Evolutionary conservation across 2,329 filamentous ascomycete species (phyloP), one percentile per base, ranked within the genome.

Genomic region (Xylaria sp.): DNA sequence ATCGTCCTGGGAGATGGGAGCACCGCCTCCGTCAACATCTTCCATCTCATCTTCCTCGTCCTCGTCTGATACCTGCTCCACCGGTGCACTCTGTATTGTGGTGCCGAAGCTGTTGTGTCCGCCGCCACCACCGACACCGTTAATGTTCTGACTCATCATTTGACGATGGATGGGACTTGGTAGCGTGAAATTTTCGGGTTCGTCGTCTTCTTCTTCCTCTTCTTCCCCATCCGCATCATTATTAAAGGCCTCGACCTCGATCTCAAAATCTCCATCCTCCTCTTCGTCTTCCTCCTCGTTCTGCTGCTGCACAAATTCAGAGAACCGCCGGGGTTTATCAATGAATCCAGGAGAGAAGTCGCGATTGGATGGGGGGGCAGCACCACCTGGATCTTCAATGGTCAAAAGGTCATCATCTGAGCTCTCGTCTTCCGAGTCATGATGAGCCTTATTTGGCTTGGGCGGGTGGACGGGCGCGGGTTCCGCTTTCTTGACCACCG

Each of bases 371-470:
- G 63, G 61, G 10, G 78, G 75, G 2, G 79, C 77, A 25, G 82
- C 82, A 36, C 82, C 85, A 51, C 83, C 86, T 0, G 87, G 87
- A 69, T 88, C 88, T 75, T 90, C 88, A 63, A 90, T 82, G 29
- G 85, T 83, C 38, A 89, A 80, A 53, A 85, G 84, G 57, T 87
- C 87, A 27, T 86, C 87, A 49, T 88, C 86, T 13, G 85, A 83
- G 3, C 86, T 85, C 6, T 87, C 83, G 1, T 85, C 82, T 4
- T 82, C 79, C 20, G 73, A 77, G 25, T 78, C 77, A 67, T 77
- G 66, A 22, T 68, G 67, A 44, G 51, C 56, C 57, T 77, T 65
- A 57, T 51, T 67, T 11, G 50, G 17, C 49, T 64, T 65, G 49
- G 73, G 71, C 36, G 73, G 63, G 17, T 72, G 72, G 22, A 45